These are phyloP conservation scores for Leccinellum rugosiceps DNA, from an alignment of 768 basidiomycete species.

Conservation along the genomic window DNA sequence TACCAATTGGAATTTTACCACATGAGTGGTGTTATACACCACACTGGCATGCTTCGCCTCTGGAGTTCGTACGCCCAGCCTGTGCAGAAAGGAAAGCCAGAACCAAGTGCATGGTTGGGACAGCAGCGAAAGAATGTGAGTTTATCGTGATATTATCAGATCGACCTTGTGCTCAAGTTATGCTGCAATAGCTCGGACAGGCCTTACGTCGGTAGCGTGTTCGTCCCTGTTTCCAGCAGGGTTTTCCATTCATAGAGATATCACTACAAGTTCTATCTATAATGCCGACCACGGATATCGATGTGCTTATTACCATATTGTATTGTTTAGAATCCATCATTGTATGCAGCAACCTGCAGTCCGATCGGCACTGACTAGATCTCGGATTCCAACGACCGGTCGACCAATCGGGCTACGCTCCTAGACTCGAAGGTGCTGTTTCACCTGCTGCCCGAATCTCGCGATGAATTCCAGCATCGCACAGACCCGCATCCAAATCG, in stretches of 20 bases:
- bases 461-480: constrained; percentile 1
- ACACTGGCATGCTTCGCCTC: constrained; percentile 59
- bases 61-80: constrained; percentile 58
- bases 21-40: constrained; percentile 75
- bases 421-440: not conserved
- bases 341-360: not conserved
- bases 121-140: constrained; percentile 55
- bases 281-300: constrained; percentile 3
- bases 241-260: constrained; percentile 12
- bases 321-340: not conserved
- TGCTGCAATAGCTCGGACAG: constrained; percentile 25
- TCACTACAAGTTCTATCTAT: constrained; percentile 8
- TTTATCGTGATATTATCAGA: not conserved
- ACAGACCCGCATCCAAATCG: constrained; percentile 29
- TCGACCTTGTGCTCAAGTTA: not conserved
- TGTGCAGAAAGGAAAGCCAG: constrained; percentile 40
- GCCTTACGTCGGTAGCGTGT: constrained; percentile 23
- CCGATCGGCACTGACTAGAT: not conserved
- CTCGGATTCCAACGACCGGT: not conserved
- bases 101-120: constrained; percentile 68
- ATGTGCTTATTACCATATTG: constrained; percentile 10
- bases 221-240: not conserved
- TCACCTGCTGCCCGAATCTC: not conserved
- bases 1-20: constrained; percentile 78
- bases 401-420: not conserved